Conservation (phyloP, 1,284 basidiomycete genomes). For the Cystobasidium pallidum region DNA sequence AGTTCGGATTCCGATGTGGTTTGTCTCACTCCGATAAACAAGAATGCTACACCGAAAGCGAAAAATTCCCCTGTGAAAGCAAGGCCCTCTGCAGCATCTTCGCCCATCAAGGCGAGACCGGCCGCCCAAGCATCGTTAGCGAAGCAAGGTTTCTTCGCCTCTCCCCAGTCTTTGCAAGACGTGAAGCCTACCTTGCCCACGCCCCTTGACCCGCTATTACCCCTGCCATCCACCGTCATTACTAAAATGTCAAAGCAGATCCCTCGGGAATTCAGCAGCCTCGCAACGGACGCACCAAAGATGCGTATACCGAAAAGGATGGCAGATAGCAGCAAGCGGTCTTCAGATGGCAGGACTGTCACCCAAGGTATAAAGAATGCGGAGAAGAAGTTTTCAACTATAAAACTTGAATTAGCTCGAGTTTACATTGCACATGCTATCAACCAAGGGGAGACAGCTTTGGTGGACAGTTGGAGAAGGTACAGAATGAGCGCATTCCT, state of each 20-base stretch:
- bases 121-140: background rate
- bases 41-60: slow-evolving; percentile 3
- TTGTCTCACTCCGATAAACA: slow-evolving; percentile 21
- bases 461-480: background rate
- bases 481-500: background rate
- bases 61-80: background rate
- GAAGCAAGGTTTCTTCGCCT: background rate
- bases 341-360: slow-evolving; percentile 5
- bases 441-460: background rate
- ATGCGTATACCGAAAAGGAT: slow-evolving; percentile 10
- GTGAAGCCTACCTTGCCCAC: slow-evolving; percentile 6
- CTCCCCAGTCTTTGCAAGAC: slow-evolving; percentile 10
- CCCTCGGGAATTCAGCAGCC: slow-evolving; percentile 21
- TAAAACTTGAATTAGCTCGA: slow-evolving; percentile 31
- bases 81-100: background rate
- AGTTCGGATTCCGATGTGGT: slow-evolving; percentile 18
- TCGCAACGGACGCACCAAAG: slow-evolving; percentile 14
- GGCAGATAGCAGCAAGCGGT: background rate
- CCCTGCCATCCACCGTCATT: slow-evolving; percentile 1
- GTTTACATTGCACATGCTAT: slow-evolving; percentile 8
- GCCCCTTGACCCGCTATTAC: slow-evolving; percentile 4
- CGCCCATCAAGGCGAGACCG: background rate
- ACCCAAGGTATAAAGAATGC: slow-evolving; percentile 26
- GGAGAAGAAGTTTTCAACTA: slow-evolving; percentile 27
- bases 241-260: slow-evolving; percentile 5